A percentile compares a stretch with the other conserved stretches of the same genome.
phyloP scores from a whole-genome alignment of 805 yeast genomes.

The Jamesozyma lodderae region DNA sequence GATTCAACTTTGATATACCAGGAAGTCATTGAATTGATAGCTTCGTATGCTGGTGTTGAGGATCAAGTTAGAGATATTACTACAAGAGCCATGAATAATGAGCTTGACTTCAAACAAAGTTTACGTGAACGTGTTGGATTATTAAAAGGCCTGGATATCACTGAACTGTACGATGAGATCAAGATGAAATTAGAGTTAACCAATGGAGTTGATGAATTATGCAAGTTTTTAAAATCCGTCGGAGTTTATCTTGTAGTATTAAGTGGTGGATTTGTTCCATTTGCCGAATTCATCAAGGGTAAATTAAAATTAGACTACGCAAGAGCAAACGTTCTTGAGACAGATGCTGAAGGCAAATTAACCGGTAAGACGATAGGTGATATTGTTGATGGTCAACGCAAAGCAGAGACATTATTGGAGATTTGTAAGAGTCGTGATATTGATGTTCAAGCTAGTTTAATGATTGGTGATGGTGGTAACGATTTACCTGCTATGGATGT shows the following conservation, averaged over 20 bases:
- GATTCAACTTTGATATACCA: conserved; percentile 93
- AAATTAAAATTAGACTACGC: conserved; percentile 75
- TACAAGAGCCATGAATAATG: conserved; percentile 94
- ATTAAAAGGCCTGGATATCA: conserved; percentile 72
- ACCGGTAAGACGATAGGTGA: conserved; percentile 74
- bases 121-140: conserved; percentile 64
- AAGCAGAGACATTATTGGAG: conserved; percentile 61
- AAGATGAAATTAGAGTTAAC: conserved; percentile 63
- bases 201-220: conserved; percentile 74
- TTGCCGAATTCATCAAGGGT: conserved; percentile 67
- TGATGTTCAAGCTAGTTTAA: conserved; percentile 49
- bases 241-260: conserved; percentile 77
- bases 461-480: conserved; percentile 96
- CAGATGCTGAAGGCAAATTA: conserved; percentile 38
- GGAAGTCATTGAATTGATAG: conserved; percentile 93
- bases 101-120: conserved; percentile 81
- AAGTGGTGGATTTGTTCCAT: conserved; percentile 89
- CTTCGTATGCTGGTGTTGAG: conserved; percentile 88
- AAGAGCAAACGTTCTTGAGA: conserved; percentile 65
- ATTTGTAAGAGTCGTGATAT: conserved; percentile 50
- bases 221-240: conserved; percentile 46
- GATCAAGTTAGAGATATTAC: conserved; percentile 81
- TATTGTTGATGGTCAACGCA: conserved; percentile 77
- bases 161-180: conserved; percentile 68
- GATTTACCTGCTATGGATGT: conserved; percentile 85